phyloP scores from a whole-genome alignment of 345 rosid species.

The Bruguiera sexangula region DNA sequence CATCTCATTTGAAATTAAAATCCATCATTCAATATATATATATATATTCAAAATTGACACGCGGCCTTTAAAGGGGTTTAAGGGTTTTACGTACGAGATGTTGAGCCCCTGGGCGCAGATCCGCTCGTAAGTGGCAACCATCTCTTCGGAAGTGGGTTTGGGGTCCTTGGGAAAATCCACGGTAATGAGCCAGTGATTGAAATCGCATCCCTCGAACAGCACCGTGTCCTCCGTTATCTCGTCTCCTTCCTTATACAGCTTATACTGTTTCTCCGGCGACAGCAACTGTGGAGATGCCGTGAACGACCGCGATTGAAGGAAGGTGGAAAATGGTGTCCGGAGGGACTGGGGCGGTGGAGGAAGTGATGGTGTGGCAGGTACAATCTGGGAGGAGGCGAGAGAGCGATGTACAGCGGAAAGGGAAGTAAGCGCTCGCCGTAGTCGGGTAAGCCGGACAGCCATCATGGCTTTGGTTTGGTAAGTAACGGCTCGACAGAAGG shows the following conservation, averaged over 20 bases:
- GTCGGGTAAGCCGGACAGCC: constrained; percentile 44
- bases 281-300: constrained; percentile 10
- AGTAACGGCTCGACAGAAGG: no score
- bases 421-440: constrained; percentile 52
- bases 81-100: constrained; percentile 45
- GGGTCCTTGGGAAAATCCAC: constrained; percentile 62
- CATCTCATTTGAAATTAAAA: no score
- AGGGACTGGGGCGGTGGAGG: no score
- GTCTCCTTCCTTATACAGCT: constrained; percentile 59
- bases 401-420: constrained; percentile 25
- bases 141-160: constrained; percentile 53
- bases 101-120: constrained; percentile 80
- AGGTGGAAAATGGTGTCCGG: no score
- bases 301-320: constrained; percentile 9
- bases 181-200: constrained; percentile 90
- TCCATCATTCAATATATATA: no score
- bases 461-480: constrained; percentile 11
- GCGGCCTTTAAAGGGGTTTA: no score
- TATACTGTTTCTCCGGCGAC: constrained; percentile 15
- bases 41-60: no score
- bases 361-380: no score
- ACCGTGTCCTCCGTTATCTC: constrained; percentile 68
- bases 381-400: no score
- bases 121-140: constrained; percentile 72
- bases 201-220: constrained; percentile 83